Evolutionary conservation across 1,284 basidiomycete species (phyloP), one percentile per base, ranked within the genome.

Genomic region (Puccinia brachypodii): DNA sequence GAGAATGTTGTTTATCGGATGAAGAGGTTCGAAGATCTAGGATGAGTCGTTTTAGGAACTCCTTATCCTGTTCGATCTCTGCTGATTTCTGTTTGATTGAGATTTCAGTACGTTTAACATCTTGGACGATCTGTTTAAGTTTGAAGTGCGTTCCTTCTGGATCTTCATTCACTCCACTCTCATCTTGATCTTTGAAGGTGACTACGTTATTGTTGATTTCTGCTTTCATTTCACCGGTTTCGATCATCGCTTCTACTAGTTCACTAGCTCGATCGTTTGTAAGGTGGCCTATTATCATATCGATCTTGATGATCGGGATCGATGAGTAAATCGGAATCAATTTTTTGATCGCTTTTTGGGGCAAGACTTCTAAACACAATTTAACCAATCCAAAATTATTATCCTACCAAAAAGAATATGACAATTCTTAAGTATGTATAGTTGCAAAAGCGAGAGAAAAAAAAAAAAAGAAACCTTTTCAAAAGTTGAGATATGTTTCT

Each of bases 381-480:
- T 81, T 73, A 31, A 81, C 38, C 19, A 81, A 47, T 36, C 69
- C 71, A 22, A 16, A 53, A 58, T 81, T 81, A 11, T 72, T 71
- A 73, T 81, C 79, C 79, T 81, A 42, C n/a, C 33, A 44, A 77
- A 77, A 16, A 53, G 7, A 44, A 40, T 3, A 66, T n/a, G 11
- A 68, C 6, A 50, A 66, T 13, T 13, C 36, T 22, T 19, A 25
- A 25, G 60, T 9, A 64, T 19, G 8, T 36, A 76, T 33, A 58
- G n/a, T 38, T 3, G 16, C 7, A 25, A 14, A 14, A 62, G 8
- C 7, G 36, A 19, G n/a, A 7, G 25, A 58, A 16, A 56, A 56
- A 47, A 6, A 22, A 73, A 11, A 8, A 3, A 31, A n/a, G 44
- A 31, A 64, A 81, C 79, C 71, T 81, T 58, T 66, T 73, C 31